Conservation (phyloP, 192 early-diverging fungal genomes). For the Jimgerdemannia flammicorona region DNA sequence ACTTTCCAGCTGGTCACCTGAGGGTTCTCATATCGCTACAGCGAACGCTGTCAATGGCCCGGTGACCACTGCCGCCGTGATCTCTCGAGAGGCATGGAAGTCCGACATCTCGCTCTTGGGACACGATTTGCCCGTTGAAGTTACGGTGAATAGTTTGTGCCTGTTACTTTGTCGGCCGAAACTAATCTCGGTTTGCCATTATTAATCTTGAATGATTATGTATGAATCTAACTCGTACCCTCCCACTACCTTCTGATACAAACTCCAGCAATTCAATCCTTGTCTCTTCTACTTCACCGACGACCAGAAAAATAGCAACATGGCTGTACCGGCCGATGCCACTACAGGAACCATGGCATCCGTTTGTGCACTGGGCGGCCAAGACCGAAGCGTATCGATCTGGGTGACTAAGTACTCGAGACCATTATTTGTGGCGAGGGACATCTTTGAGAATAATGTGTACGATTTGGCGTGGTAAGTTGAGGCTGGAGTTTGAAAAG, state of each 20-base stretch:
- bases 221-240: no score
- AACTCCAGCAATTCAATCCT: slow-evolving; percentile 70
- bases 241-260: no score
- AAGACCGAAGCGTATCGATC: slow-evolving; percentile 82
- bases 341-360: slow-evolving; percentile 37
- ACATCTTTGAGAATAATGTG: slow-evolving; percentile 80
- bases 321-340: slow-evolving; percentile 10
- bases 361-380: slow-evolving; percentile 85
- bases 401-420: slow-evolving; percentile 80
- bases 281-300: slow-evolving; percentile 57
- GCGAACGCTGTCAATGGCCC: slow-evolving; percentile 85
- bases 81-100: slow-evolving; percentile 74
- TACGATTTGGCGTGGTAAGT: slow-evolving; percentile 83
- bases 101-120: slow-evolving; percentile 83
- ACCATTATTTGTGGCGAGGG: slow-evolving; percentile 65
- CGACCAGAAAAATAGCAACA: slow-evolving; percentile 11
- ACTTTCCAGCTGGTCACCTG: slow-evolving; percentile 84
- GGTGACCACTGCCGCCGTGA: slow-evolving; percentile 76
- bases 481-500: neutral
- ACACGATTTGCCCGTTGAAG: slow-evolving; percentile 84
- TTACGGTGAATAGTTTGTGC: slow-evolving; percentile 55
- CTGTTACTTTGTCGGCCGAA: slow-evolving; percentile 5
- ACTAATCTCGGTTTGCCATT: no score
- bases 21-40: slow-evolving; percentile 87
- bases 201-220: no score